phyloP scores from a whole-genome alignment of 345 rosid genomes.

The Acer saccharum region DNA sequence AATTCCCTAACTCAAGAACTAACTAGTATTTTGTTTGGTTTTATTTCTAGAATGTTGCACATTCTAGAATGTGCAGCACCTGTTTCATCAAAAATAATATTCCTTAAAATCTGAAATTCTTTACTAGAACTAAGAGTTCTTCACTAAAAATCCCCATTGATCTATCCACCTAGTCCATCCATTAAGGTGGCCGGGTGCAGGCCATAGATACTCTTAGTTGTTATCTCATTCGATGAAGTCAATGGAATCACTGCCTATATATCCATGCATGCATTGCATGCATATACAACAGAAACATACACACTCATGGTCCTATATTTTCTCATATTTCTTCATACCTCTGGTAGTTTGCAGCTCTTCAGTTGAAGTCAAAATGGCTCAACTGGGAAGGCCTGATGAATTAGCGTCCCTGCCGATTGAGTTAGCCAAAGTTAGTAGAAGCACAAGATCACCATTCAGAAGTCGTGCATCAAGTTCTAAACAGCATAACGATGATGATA shows the following conservation, averaged over 20 bases:
- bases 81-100: too few relatives aligned
- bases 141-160: neutral
- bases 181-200: neutral
- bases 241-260: neutral
- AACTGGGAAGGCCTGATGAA: conserved; percentile 32
- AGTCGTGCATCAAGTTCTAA: conserved; percentile 21
- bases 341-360: neutral
- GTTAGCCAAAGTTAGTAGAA: conserved; percentile 44
- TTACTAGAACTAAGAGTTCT: too few relatives aligned
- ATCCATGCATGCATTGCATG: too few relatives aligned
- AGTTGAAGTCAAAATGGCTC: conserved; percentile 24
- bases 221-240: neutral
- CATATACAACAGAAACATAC: neutral
- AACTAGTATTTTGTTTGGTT: too few relatives aligned
- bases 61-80: too few relatives aligned
- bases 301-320: neutral
- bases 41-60: too few relatives aligned
- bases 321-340: neutral
- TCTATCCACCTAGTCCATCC: neutral
- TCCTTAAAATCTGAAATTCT: too few relatives aligned
- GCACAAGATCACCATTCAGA: conserved; percentile 42
- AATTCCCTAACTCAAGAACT: too few relatives aligned
- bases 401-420: conserved; percentile 39
- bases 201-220: neutral
- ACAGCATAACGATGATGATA: conserved; percentile 10